Evolutionary conservation across 441 rosid genomes (phyloP), one percentile per base, ranked within the genome.

Genomic region (Jatropha multifida): DNA sequence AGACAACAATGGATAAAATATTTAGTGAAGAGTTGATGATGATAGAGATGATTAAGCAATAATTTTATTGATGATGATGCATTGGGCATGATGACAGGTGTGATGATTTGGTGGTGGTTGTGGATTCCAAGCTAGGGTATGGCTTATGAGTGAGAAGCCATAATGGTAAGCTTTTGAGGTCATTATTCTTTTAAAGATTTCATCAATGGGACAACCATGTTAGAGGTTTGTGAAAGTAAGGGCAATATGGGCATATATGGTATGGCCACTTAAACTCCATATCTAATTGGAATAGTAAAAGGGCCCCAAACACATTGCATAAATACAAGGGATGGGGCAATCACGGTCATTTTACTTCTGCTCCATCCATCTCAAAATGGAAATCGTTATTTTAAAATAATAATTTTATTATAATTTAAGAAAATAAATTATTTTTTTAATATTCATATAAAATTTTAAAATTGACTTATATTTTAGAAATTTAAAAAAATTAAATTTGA

Each of bases 111-210:
- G 69, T 44, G 51, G 59, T 11, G 69, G 69, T 44, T 32, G 59
- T 11, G 52, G 15, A 32, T 32, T 32, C 32, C 32, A 32, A 70
- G 38, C 40, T 64, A 56, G 64, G 56, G 32, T 48, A 60, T 17
- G 23, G 0, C 23, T 23, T 23, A 23, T 23, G 75, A 72, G 58
- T 59, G 9, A 23, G 74, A 71, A 18, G 65, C 54, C 74, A 71
- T 18, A 55, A 70, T 55, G 51, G 48, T 20, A 1, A 10, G 73
- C 54, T 60, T 72, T 5, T 44, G 58, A 61, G 27, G 44, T 59
- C 67, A 72, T 72, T 60, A 42, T 44, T 59, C 10, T 18, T 13
- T 6, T 23, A 41, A 56, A 12, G 51, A 52, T 40, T 23, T 41
- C 40, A 44, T 60, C 4, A 13, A 41, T 23, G 20, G 38, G 18